Evolutionary conservation across 129 eudicot species (phyloP), one percentile per base, ranked within the genome.

Genomic region (Cynara cardunculus): DNA sequence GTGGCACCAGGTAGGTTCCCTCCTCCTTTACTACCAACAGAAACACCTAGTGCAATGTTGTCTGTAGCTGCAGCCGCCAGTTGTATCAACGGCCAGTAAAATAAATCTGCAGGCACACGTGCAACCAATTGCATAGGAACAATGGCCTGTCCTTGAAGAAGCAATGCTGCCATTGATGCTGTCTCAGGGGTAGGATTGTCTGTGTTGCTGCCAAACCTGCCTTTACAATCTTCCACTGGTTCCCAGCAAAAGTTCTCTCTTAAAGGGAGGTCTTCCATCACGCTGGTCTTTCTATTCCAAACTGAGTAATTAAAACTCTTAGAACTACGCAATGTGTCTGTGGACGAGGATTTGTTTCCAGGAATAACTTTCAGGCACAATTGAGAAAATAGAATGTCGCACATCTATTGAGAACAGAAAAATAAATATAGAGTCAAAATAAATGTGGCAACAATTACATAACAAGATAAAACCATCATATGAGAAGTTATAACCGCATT

Each of bases 21-120:
- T 67, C 98, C 94, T 32, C 98, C 99, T 87, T 91, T 91, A 87
- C 99, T 96, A 75, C 99, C 99, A 83, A 96, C 99, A 72, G 99
- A 96, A 76, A 96, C 99, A 53, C 99, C 99, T 67, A 96, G 77
- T 1, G 99, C 99, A 80, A 96, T 96, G 82, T 96, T 93, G 84
- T 96, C 99, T 2, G 98, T 93, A 62, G 99, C 99, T 32, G 98
- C 99, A 74, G 89, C 89, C 19, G 98, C 98, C 49, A 96, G 98
- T 78, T 96, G 99, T 83, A 96, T 96, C 84, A 96, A 84, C 22
- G 99, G 99, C 99, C 99, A 96, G 85, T 93, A 93, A 83, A 96
- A 93, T 84, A 96, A 85, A 41, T 86, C 94, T 65, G 92, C 89
- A 74, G 96, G 99, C 81, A 96, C 96, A 72, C 98, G 97, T 77